Base-by-base conservation (phyloP, 1,284 basidiomycete species). In the Salmacisia buchloeana region DNA sequence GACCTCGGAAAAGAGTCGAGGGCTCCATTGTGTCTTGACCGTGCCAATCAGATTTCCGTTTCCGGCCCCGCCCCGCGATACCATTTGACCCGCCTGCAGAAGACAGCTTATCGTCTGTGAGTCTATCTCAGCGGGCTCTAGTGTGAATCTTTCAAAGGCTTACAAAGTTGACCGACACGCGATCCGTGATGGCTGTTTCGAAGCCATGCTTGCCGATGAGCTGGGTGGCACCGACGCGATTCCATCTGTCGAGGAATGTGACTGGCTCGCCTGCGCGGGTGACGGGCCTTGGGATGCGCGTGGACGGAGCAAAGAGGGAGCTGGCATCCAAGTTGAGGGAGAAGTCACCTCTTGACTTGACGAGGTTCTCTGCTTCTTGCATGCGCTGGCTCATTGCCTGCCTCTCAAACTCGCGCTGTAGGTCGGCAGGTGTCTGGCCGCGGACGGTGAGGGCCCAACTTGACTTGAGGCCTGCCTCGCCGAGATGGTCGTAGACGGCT, bases 401-500 rank as follows among this genome's bases (percentile, higher is more conserved):
- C 60, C 83, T 78, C 63, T 82, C 81, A 56, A 86, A 82, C 63
- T 83, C 82, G 15, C 82, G 81, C 63, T 83, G 61, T 73, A 88
- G 87, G 80, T 88, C 85, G 65, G 84, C 82, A 63, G 80, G 81
- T 61, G 84, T 78, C 76, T 83, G 84, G 27, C 82, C 81, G 61
- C 79, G 78, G 39, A 78, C 78, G 31, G 82, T 81, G 6, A 84
- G 74, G 62, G 82, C 80, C 82, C 82, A 84, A 10, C 72, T 77
- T 2, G 82, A 82, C 59, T 81, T 80, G 43, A 85, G 69, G 0
- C 86, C 88, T 63, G 85, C 82, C 67, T 85, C 75, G 83, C 90
- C 90, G 79, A 91, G 83, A 36, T 84, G 82, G 79, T 92, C 90
- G 76, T 92, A 92, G 12, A 90, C 86, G 63, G 86, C 84, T 83